Base-by-base conservation (phyloP, 805 yeast genomes). In the Nakazawaea siamensis region DNA sequence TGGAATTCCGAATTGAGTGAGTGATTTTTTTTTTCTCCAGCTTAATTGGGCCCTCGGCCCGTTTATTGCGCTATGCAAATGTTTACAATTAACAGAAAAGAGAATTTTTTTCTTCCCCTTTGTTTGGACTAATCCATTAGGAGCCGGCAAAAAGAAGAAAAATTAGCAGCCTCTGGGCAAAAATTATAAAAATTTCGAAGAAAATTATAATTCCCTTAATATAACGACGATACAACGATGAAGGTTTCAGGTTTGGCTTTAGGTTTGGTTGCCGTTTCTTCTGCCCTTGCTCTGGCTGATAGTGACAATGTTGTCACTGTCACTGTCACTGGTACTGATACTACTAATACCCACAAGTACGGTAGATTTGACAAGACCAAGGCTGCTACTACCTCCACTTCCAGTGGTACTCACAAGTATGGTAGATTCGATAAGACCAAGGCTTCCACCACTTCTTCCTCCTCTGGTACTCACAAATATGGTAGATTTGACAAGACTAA, bases 401-500 rank as follows among this genome's bases (percentile, higher is more conserved):
- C 57, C 11, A 55, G 70, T 37, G 65, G 68, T 41, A 73, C 80
- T 33, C 77, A 76, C 62, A 66, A 55, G 44, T 62, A 62, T 43
- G 83, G 83, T 45, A 66, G 64, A 52, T 73, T 73, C 52, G 62
- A 73, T 62, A 66, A 65, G 49, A 65, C 52, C 3, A 52, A 51
- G 43, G 41, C 24, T 16, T 42, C 64, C 4, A 41, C 55, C 30
- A 46, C 54, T 16, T 41, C 72, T 3, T 40, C 61, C 14, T 41
- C 57, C 17, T 57, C 71, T 41, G 65, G 67, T 38, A 73, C 80
- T 30, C 77, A 75, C 62, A 66, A 55, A 42, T 62, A 62, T 44
- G 83, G 83, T 45, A 64, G 64, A 50, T 73, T 73, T 51, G 63
- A 73, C 64, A 66, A 64, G 49, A 64, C 69, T 37, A 54, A 57